Base-by-base conservation (phyloP, 106 monocot species). In the Alisma plantagoaquatica region DNA sequence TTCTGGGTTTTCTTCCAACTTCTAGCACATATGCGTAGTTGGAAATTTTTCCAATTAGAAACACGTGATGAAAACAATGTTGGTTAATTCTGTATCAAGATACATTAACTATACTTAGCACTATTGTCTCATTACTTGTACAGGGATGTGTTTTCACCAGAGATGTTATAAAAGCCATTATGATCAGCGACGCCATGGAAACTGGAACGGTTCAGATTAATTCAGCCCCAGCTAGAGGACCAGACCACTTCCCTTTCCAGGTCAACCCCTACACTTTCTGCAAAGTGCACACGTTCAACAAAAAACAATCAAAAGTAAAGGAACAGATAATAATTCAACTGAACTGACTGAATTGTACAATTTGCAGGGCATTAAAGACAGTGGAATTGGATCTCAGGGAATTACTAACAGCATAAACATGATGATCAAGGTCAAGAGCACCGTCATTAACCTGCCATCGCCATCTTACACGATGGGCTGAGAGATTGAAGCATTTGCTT, bases 191-290 rank as follows among this genome's bases (percentile, higher is more conserved):
- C 65, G 89, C 84, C 0, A 96, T 96, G 96, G 88, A 96, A 54
- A 74, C 96, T 0, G 96, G 96, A 69, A 89, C 96, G 0, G 78
- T 96, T 42, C 89, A 96, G 70, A 96, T 96, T 49, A 96, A 96
- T 70, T 96, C 96, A 12, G 96, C 96, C 42, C 96, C 96, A 0
- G 96, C 96, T 46, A 79, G 96, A 4, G 96, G 96, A 41, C 96
- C 96, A 23, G 96, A 96, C 35, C 96, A 96, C 54, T 96, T 96
- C 53, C 96, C 96, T 3, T 96, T 96, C 62, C 96, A 96, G 89
- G 96, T 85, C 59, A 61, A 45, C 29, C 22, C 29, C n/a, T n/a
- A n/a, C n/a, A 27, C 14, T 18, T 55, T 3, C 22, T n/a, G n/a
- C 23, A 27, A 43, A 3, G 7, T 20, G 0, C 6, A 18, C 32